These are phyloP conservation scores for Porphyridium purpureum DNA, from an alignment of 23 red algal species.

Conservation along the genomic window DNA sequence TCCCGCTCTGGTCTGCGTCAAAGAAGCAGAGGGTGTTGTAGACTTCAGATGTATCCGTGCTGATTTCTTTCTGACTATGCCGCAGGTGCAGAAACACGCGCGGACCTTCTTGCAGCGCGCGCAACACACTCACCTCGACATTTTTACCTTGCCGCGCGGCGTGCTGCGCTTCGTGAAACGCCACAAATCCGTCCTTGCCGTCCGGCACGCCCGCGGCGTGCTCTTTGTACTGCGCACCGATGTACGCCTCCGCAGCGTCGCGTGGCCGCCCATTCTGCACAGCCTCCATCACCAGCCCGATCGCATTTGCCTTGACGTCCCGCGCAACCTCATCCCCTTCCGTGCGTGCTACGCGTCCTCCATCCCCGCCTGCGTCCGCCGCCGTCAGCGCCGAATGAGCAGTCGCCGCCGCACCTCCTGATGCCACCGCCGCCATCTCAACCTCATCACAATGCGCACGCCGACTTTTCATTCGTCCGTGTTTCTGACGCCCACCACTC, in stretches of 20 bases:
- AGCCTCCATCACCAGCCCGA: not conserved
- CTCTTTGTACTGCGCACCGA: conserved; percentile 7
- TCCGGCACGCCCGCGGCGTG: conserved; percentile 5
- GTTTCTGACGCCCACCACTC: too few species aligned
- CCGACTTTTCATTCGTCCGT: too few species aligned
- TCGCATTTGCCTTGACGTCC: not conserved
- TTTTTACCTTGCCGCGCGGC: not conserved
- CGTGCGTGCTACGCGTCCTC: too few species aligned
- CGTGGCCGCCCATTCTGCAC: conserved; percentile 2
- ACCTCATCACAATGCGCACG: too few species aligned
- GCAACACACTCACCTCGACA: conserved; percentile 2
- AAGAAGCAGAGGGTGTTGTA: conserved; percentile 10
- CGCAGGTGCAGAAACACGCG: conserved; percentile 5
- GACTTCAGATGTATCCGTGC: too few species aligned
- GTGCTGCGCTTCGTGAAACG: conserved; percentile 3
- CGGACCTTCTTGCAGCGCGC: conserved; percentile 1
- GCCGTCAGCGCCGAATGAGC: too few species aligned
- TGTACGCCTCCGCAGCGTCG: conserved; percentile 6
- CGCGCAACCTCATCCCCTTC: too few species aligned
- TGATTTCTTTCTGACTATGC: conserved; percentile 2
- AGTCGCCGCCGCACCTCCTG: too few species aligned
- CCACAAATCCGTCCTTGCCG: conserved; percentile 3
- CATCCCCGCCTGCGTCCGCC: too few species aligned
- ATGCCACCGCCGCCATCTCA: too few species aligned
- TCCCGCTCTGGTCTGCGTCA: conserved; percentile 8